These are phyloP conservation scores for Candida tibetensis DNA, from an alignment of 805 yeast species.

Conservation along the genomic window DNA sequence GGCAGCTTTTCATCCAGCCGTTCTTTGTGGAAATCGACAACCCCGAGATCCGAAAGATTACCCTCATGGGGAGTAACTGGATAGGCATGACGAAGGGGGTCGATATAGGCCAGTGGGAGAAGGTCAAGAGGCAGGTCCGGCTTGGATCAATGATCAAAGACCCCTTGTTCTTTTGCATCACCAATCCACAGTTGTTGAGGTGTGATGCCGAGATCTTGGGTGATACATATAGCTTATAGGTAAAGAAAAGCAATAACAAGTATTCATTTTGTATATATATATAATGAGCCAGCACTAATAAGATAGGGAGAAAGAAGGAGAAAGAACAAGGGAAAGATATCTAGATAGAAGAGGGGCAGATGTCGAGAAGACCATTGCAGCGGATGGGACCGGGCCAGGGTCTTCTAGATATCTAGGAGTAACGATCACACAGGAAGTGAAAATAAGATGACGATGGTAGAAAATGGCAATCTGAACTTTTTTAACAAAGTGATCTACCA, in stretches of 20 bases:
- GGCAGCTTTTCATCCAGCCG: conserved; percentile 21
- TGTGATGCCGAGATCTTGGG: conserved; percentile 8
- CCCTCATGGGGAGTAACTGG: conserved; percentile 4
- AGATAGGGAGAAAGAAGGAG: no score
- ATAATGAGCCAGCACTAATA: neutral
- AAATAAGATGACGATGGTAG: no score
- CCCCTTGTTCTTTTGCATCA: conserved; percentile 19
- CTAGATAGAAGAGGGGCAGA: no score
- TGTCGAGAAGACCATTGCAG: no score
- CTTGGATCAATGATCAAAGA: conserved; percentile 2
- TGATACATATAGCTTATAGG: neutral
- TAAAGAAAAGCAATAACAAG: neutral
- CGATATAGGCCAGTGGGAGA: conserved; percentile 9
- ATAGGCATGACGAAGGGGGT: neutral
- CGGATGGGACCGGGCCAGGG: no score
- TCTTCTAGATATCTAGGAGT: no score
- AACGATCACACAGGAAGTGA: no score
- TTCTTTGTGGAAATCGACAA: conserved; percentile 11
- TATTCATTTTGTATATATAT: neutral
- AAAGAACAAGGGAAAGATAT: no score
- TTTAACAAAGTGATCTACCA: no score
- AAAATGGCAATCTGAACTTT: no score
- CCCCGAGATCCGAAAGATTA: conserved; percentile 12
- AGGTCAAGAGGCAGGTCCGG: conserved; percentile 2
- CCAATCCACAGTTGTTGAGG: conserved; percentile 13